Evolutionary conservation across 1,284 basidiomycete genomes (phyloP).

Genomic region (Athelia sp.): DNA sequence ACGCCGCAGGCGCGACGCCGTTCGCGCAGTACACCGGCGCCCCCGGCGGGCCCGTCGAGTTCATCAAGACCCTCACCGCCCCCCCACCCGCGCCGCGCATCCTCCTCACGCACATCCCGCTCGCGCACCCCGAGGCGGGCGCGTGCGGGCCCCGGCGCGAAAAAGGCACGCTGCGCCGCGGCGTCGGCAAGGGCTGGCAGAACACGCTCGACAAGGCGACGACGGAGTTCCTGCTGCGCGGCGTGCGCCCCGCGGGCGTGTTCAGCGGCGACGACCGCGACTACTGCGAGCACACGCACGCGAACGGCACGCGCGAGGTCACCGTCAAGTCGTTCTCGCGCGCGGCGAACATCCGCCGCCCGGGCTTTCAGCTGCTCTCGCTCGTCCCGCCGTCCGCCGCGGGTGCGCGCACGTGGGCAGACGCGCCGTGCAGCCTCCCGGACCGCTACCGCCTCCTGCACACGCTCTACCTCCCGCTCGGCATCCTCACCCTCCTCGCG

Average conservation of each 20-base stretch:
- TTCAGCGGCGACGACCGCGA: slow-evolving; percentile 90
- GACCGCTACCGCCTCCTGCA: slow-evolving; percentile 21
- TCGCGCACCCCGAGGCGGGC: slow-evolving; percentile 66
- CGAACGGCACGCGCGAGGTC: slow-evolving; percentile 58
- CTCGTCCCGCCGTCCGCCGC: slow-evolving; percentile 43
- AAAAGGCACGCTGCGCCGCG: slow-evolving; percentile 64
- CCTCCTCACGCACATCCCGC: slow-evolving; percentile 79
- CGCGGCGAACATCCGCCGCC: slow-evolving; percentile 67
- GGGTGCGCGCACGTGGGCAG: slow-evolving; percentile 36
- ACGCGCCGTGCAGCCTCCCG: slow-evolving; percentile 64
- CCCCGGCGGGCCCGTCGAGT: too few relatives aligned
- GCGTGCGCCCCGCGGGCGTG: slow-evolving; percentile 58
- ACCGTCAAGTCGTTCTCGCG: slow-evolving; percentile 84
- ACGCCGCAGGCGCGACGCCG: slow-evolving; percentile 24
- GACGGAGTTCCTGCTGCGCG: slow-evolving; percentile 63
- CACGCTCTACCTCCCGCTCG: slow-evolving; percentile 27
- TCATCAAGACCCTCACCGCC: too few relatives aligned
- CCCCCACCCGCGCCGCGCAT: slow-evolving; percentile 30
- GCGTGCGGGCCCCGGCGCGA: slow-evolving; percentile 76
- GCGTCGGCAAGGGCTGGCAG: slow-evolving; percentile 79
- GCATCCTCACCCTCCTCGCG: slow-evolving; percentile 34
- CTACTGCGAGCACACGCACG: slow-evolving; percentile 75
- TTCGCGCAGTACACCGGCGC: background rate
- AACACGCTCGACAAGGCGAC: slow-evolving; percentile 74
- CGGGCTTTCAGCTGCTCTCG: slow-evolving; percentile 85